Percentiles rank a stretch among this genome's conserved stretches.
phyloP scores from a whole-genome alignment of 2,329 filamentous ascomycete species.

The Rutstroemia sp. region DNA sequence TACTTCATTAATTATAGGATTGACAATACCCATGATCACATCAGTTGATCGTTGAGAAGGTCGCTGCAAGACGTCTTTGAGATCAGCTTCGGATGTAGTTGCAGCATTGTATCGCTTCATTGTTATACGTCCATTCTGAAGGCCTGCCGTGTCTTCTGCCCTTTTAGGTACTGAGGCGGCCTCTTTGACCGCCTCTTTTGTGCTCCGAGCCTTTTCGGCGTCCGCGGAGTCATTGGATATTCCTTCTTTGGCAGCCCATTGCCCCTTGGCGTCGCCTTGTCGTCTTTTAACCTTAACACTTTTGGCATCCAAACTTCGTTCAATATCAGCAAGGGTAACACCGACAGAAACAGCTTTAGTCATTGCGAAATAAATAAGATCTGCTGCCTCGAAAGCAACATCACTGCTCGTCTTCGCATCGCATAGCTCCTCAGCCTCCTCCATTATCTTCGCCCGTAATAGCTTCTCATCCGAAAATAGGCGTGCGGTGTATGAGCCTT shows the following conservation, averaged over 20 bases:
- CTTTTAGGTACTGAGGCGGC: constrained; percentile 42
- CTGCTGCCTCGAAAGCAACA: constrained; percentile 88
- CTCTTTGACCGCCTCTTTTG: constrained; percentile 39
- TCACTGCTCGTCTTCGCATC: constrained; percentile 76
- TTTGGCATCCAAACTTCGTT: constrained; percentile 89
- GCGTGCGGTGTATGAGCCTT: constrained; percentile 86
- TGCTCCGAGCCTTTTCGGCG: constrained; percentile 18
- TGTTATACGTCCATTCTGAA: constrained; percentile 54
- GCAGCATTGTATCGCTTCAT: constrained; percentile 76
- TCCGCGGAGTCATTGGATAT: constrained; percentile 36
- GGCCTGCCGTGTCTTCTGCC: constrained; percentile 42
- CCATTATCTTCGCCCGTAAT: constrained; percentile 92
- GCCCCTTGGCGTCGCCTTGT: constrained; percentile 87
- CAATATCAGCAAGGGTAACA: constrained; percentile 80
- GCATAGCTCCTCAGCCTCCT: constrained; percentile 93
- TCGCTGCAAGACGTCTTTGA: constrained; percentile 71
- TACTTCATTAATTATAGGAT: constrained; percentile 86
- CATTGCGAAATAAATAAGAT: constrained; percentile 91
- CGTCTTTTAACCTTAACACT: constrained; percentile 90
- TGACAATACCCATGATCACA: constrained; percentile 82
- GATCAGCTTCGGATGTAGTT: constrained; percentile 53
- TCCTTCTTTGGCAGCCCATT: constrained; percentile 80
- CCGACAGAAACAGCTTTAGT: constrained; percentile 82
- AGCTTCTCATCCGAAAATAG: constrained; percentile 90
- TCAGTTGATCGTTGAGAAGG: constrained; percentile 95